phyloP scores from a whole-genome alignment of 768 basidiomycete genomes.

The Boletus edulis region DNA sequence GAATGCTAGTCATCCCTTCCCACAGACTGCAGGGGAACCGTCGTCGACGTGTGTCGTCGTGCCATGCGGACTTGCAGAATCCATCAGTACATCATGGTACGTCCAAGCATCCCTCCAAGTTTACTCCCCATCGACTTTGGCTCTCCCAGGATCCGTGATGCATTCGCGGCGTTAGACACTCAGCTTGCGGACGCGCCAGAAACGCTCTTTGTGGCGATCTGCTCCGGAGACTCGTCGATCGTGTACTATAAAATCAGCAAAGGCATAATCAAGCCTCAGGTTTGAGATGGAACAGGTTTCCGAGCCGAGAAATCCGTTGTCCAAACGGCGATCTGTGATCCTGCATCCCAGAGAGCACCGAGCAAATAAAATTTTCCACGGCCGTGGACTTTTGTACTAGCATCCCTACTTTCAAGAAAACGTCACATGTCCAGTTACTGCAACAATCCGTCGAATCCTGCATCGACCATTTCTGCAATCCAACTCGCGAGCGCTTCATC shows the following conservation, averaged over 20 bases:
- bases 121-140: background rate
- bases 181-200: slow-evolving; percentile 27
- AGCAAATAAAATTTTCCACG: background rate
- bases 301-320: too few relatives aligned
- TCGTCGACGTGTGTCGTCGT: slow-evolving; percentile 42
- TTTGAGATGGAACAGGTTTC: slow-evolving; percentile 32
- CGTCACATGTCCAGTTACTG: slow-evolving; percentile 12
- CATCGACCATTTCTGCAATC: slow-evolving; percentile 61
- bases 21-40: slow-evolving; percentile 40
- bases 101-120: slow-evolving; percentile 8
- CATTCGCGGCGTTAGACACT: slow-evolving; percentile 48
- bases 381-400: slow-evolving; percentile 1
- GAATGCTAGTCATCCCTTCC: background rate
- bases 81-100: slow-evolving; percentile 61
- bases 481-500: slow-evolving; percentile 61
- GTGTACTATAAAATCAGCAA: slow-evolving; percentile 82
- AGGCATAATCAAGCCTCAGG: slow-evolving; percentile 72
- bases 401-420: background rate
- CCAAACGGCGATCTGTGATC: too few relatives aligned
- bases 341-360: background rate
- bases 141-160: slow-evolving; percentile 50
- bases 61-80: slow-evolving; percentile 68
- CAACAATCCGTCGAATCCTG: slow-evolving; percentile 36
- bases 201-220: slow-evolving; percentile 67
- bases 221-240: slow-evolving; percentile 74